Percentiles rank a stretch among this genome's conserved stretches.
Evolutionary conservation across 2,329 filamentous ascomycete genomes (phyloP).

Genomic region (Penicillium sp.): DNA sequence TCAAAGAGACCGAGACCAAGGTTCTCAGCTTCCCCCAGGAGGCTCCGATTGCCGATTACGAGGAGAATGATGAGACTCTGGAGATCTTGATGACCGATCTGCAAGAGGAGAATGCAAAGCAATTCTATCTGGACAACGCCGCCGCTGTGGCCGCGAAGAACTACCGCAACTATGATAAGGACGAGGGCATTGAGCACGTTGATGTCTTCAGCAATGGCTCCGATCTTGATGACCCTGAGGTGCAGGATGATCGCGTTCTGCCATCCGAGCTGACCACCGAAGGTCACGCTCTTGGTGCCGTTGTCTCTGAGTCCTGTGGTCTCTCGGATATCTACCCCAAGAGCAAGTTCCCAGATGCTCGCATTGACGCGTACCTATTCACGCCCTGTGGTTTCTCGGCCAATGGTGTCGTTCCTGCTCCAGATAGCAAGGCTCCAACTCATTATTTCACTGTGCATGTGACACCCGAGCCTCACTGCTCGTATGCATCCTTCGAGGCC

Average conservation of each 20-base stretch:
- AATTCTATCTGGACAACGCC: constrained; percentile 75
- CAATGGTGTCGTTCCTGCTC: constrained; percentile 88
- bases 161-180: constrained; percentile 69
- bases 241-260: constrained; percentile 52
- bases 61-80: constrained; percentile 52
- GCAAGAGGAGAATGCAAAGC: constrained; percentile 64
- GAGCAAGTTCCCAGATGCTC: constrained; percentile 83
- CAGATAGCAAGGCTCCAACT: constrained; percentile 58
- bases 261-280: constrained; percentile 82
- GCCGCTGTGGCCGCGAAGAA: constrained; percentile 85
- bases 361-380: constrained; percentile 94
- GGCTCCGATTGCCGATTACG: constrained; percentile 26
- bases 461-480: constrained; percentile 94
- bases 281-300: constrained; percentile 86
- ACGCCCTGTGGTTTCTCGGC: constrained; percentile 96
- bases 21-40: constrained; percentile 54
- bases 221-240: constrained; percentile 59
- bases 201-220: constrained; percentile 81
- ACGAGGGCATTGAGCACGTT: constrained; percentile 50
- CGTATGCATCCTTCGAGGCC: constrained; percentile 96
- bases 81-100: constrained; percentile 69
- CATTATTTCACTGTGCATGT: constrained; percentile 99
- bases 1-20: constrained; percentile 58
- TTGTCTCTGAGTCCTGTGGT: constrained; percentile 87
- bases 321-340: constrained; percentile 85